phyloP scores from a whole-genome alignment of 768 basidiomycete genomes.

The Rhodotorula graminis region DNA sequence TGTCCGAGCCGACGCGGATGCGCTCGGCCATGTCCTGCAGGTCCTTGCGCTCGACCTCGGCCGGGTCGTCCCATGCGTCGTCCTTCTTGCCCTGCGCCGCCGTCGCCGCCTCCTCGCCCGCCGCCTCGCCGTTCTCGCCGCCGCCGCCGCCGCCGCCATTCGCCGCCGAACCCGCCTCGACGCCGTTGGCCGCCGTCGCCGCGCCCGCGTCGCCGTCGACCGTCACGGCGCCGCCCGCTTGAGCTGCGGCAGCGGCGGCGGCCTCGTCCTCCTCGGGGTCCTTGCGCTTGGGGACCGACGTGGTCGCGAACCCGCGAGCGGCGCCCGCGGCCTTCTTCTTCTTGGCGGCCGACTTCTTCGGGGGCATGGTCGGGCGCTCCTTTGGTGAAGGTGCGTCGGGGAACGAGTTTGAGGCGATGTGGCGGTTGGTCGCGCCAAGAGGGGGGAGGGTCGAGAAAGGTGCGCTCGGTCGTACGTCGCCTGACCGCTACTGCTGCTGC shows the following conservation, averaged over 20 bases:
- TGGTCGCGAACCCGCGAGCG: constrained; percentile 59
- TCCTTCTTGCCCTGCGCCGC: constrained; percentile 19
- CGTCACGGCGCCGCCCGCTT: constrained; percentile 21
- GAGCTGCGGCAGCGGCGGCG: background rate
- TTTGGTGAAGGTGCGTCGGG: no score
- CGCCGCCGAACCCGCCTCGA: background rate
- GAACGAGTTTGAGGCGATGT: no score
- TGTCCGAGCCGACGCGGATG: constrained; percentile 80
- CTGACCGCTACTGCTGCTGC: no score
- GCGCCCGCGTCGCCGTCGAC: constrained; percentile 3
- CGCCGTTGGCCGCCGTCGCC: background rate
- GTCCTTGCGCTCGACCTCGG: constrained; percentile 46
- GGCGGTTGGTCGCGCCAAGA: background rate
- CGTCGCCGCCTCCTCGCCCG: constrained; percentile 7
- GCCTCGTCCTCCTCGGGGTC: constrained; percentile 8
- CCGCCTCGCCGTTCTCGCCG: background rate
- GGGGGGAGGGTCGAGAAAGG: background rate
- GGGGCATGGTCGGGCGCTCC: constrained; percentile 24
- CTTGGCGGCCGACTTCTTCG: constrained; percentile 55
- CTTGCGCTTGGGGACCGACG: constrained; percentile 46
- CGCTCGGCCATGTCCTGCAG: constrained; percentile 73
- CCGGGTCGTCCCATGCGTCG: constrained; percentile 22
- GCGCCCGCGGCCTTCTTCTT: constrained; percentile 72
- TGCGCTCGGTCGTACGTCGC: background rate
- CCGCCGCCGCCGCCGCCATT: background rate